Evolutionary conservation across 306 rosid species (phyloP).

Genomic region (Vigna hirtella): DNA sequence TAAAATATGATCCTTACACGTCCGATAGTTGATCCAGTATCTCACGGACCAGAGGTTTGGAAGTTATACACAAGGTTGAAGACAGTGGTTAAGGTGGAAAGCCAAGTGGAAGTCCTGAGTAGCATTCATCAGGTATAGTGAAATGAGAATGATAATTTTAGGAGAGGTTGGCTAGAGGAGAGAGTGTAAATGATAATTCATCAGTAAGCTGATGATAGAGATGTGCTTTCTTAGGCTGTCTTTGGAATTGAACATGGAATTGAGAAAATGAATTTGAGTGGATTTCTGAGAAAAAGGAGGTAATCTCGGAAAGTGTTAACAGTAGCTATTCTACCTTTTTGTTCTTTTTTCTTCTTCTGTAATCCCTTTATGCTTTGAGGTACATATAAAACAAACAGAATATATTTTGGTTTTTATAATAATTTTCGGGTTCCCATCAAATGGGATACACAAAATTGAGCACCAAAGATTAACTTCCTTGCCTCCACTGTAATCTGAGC

Average conservation of each 20-base stretch:
- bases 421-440: background rate
- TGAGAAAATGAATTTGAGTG: no score
- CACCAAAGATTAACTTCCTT: background rate
- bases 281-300: no score
- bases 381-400: background rate
- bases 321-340: background rate
- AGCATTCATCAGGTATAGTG: background rate
- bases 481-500: background rate
- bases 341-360: background rate
- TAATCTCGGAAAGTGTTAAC: background rate
- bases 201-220: background rate
- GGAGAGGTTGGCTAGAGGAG: slow-evolving; percentile 1
- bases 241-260: no score
- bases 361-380: background rate
- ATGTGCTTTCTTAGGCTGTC: background rate
- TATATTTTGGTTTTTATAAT: background rate
- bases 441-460: background rate
- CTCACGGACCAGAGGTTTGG: background rate
- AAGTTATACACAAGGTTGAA: background rate
- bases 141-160: slow-evolving; percentile 16
- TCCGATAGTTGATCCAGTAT: background rate
- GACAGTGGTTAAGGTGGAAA: slow-evolving; percentile 15
- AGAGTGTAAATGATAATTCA: background rate
- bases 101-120: background rate
- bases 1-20: background rate